Evolutionary conservation across 768 basidiomycete species (phyloP), one percentile per base, ranked within the genome.

Genomic region (Favolaschia claudopus): DNA sequence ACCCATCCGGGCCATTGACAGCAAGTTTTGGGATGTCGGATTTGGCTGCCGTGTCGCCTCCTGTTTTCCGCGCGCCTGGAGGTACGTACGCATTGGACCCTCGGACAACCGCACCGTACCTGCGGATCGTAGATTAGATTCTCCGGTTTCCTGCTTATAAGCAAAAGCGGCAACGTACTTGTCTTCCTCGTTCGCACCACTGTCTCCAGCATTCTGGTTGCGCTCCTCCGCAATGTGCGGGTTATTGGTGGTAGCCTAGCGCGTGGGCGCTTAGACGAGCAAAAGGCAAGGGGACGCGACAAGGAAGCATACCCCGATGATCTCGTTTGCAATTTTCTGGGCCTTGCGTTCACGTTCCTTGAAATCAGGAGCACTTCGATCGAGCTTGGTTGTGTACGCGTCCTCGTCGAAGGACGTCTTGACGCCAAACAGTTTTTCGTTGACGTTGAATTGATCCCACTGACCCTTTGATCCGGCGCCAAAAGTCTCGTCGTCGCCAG

Each of bases 371-470:
- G 86, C 90, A 51, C 77, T 84, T 62, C 92, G 86, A 70, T 99
- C 93, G 40, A 99, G 81, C 76, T 88, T 94, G 17, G 96, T 99
- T 12, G 97, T 99, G 73, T 99, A 99, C 31, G 88, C 70, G 55
- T 96, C 92, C 77, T 99, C 97, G 68, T 96, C 90, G 74, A 93
- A 99, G 66, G 85, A 86, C 9, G 95, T 94, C 68, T 82, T 94
- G 61, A 96, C 88, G 22, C 97, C 97, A 70, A 97, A 99, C 53
- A 93, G 81, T 67, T 91, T 82, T 75, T 99, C 96, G 74, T 99
- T 99, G 37, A 81, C 93, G 19, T 88, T 89, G 67, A 96, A 99
- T 74, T 97, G 95, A 74, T 99, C 95, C 93, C 96, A 95, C 29
- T 2, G 79, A 69, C 27, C 75, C 70, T 56, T 75, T 77, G 39